These are phyloP conservation scores for Verticillium tricorpus DNA, from an alignment of 2,329 filamentous ascomycete genomes.

Conservation along the genomic window DNA sequence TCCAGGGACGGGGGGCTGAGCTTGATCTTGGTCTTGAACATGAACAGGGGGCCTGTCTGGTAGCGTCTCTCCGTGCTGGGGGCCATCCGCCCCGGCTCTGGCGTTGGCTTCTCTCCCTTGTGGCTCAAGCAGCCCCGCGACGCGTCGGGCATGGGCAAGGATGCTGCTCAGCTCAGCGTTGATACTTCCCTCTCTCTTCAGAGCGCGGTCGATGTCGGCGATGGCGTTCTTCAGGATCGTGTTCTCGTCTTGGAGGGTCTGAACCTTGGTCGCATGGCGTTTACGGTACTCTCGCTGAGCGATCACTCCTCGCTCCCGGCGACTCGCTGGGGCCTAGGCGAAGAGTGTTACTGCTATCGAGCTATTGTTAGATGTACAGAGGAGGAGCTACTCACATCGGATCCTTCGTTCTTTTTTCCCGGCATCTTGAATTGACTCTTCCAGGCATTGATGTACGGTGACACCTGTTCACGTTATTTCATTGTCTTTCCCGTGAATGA, in stretches of 20 bases:
- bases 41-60: not conserved
- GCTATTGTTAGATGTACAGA: not conserved
- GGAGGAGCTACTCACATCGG: not conserved
- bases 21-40: not conserved
- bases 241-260: conserved; percentile 15
- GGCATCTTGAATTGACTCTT: not conserved
- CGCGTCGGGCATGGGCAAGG: not conserved
- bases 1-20: not conserved
- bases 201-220: conserved; percentile 1
- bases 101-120: not conserved
- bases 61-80: not conserved
- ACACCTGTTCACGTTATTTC: not conserved
- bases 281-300: conserved; percentile 18
- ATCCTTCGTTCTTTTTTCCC: not conserved
- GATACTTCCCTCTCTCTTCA: not conserved
- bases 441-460: not conserved
- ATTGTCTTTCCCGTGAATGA: not conserved
- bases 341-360: not conserved
- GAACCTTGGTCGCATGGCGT: conserved; percentile 15
- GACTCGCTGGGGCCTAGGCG: not conserved
- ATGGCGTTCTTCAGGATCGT: conserved; percentile 9
- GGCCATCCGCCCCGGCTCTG: not conserved
- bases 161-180: not conserved
- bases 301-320: conserved; percentile 14
- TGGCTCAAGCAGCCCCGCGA: conserved; percentile 1